Percentiles rank a stretch among this genome's conserved stretches.
phyloP scores from a whole-genome alignment of 2,329 filamentous ascomycete genomes.

The Penicillium sp. region DNA sequence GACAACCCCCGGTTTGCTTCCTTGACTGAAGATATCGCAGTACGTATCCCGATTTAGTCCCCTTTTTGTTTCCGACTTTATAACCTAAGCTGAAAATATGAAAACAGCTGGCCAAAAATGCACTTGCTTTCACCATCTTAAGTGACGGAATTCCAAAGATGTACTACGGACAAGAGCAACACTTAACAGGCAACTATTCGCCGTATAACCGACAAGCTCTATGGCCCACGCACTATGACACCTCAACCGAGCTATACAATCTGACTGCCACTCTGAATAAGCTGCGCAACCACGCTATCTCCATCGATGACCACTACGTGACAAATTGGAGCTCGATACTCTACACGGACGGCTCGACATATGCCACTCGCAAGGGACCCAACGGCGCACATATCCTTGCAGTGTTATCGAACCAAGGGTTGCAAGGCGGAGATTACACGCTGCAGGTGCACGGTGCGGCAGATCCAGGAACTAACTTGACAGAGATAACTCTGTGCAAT shows the following conservation, averaged over 20 bases:
- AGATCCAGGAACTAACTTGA: constrained; percentile 26
- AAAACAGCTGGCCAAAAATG: constrained; percentile 52
- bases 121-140: constrained; percentile 56
- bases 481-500: constrained; percentile 37
- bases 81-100: neutral
- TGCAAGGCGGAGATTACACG: constrained; percentile 36
- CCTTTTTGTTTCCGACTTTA: neutral
- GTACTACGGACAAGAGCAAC: constrained; percentile 62
- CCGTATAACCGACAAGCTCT: constrained; percentile 51
- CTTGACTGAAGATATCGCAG: constrained; percentile 47
- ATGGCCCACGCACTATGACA: constrained; percentile 50
- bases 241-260: constrained; percentile 42
- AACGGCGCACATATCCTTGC: constrained; percentile 35
- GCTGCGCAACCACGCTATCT: constrained; percentile 43
- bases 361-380: constrained; percentile 42
- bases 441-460: constrained; percentile 49
- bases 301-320: constrained; percentile 31
- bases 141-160: constrained; percentile 56
- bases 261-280: constrained; percentile 45
- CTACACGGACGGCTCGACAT: constrained; percentile 35
- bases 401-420: constrained; percentile 37
- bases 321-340: constrained; percentile 33
- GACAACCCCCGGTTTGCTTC: constrained; percentile 53
- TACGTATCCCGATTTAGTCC: constrained; percentile 12
- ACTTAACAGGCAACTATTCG: constrained; percentile 44